Base-by-base conservation (phyloP, 352 stramenopile species). In the Pythium aristosporum region DNA sequence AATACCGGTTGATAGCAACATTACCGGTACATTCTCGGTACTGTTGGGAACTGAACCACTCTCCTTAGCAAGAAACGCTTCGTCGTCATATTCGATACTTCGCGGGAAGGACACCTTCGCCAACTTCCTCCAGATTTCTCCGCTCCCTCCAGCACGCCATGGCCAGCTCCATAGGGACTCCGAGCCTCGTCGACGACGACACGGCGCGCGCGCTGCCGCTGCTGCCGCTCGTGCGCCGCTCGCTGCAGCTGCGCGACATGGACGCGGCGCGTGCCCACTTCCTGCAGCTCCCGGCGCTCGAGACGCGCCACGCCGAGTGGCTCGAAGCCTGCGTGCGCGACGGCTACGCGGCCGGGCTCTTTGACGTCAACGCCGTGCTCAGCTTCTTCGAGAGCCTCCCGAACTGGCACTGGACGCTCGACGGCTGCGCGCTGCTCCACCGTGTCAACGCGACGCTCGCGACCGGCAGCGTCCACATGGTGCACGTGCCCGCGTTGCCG, bases 341-440 rank as follows among this genome's bases (percentile, higher is more conserved):
- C 62, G 84, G 81, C 28, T 91, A 91, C 71, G 75, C 76, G 25
- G 75, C 79, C 5, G 80, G 82, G 4, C 43, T 87, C 18, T 83
- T 86, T 57, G 80, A 91, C 60, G 68, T 89, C 9, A 72, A 80
- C 20, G 76, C 84, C 67, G 54, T 91, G 51, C 63, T 91, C 21
- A 87, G 75, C 67, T 91, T 91, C 68, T 71, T 91, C 18, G 79
- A 91, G 53, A 71, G 59, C 13, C 71, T 91, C 36, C 80, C 80
- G 4, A 86, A 76, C 63, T 88, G 78, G 80, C 65, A 87, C 50
- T 91, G 80, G 82, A 85, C 82, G 55, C 65, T 89, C 12, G 80
- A 89, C 51, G 82, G 82, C 15, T 89, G 80, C 57, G 68, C 72
- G n/a, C 71, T 91, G 63, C 69, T 91, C 30, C 72, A 91, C 51